These are phyloP conservation scores for Physcomitrium patens DNA, from an alignment of 225 moss, liverwort and hornwort genomes.

Conservation along the genomic window DNA sequence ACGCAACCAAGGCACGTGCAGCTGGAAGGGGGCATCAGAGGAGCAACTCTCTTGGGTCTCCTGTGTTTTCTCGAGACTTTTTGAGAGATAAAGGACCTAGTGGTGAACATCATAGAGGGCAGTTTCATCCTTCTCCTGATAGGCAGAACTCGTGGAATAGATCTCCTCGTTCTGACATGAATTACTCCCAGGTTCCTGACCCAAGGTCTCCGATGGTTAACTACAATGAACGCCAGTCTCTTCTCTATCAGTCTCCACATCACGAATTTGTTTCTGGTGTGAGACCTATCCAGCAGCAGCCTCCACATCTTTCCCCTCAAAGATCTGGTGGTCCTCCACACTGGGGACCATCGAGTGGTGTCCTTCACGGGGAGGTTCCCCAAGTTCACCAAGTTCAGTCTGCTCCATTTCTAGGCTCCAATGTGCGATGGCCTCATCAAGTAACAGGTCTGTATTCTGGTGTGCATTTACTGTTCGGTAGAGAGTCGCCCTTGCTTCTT, in stretches of 20 bases:
- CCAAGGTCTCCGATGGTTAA: constrained; percentile 49
- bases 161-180: constrained; percentile 53
- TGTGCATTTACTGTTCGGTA: not conserved
- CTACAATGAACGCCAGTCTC: constrained; percentile 55
- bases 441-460: constrained; percentile 45
- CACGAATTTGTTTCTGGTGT: constrained; percentile 51
- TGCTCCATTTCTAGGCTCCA: constrained; percentile 46
- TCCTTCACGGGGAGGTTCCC: constrained; percentile 52
- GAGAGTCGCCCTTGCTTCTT: constrained; percentile 13
- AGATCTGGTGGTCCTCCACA: constrained; percentile 56
- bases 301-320: constrained; percentile 59
- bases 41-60: constrained; percentile 62
- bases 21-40: constrained; percentile 69
- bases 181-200: constrained; percentile 50
- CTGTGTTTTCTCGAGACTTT: constrained; percentile 35
- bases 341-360: constrained; percentile 51
- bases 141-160: constrained; percentile 65
- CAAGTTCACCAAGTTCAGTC: constrained; percentile 48
- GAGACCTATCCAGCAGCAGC: constrained; percentile 66
- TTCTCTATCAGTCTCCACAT: constrained; percentile 52
- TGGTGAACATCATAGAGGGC: constrained; percentile 60
- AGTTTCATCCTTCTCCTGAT: constrained; percentile 68
- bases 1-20: constrained; percentile 47
- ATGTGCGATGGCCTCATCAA: constrained; percentile 53
- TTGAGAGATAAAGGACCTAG: constrained; percentile 47